Evolutionary conservation across 1,139 yeast species (phyloP).

Genomic region (Waltiozyma sp.): DNA sequence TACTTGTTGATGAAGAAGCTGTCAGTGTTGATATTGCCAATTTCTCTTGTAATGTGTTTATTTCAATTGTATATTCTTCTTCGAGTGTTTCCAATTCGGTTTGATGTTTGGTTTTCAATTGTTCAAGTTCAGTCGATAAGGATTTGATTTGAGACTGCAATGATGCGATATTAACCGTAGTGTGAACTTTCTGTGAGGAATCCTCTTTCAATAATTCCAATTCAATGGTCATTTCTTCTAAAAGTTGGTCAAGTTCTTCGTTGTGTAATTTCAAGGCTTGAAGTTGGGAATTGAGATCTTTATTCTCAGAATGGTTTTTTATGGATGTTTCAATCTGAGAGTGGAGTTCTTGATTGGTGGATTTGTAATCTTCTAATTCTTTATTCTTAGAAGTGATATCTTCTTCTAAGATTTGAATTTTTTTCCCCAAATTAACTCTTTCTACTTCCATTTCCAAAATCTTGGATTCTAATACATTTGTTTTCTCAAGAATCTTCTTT

Average conservation of each 20-base stretch:
- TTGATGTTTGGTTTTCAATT: constrained; percentile 11
- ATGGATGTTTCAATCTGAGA: too few species aligned
- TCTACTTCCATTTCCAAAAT: too few species aligned
- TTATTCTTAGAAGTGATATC: too few species aligned
- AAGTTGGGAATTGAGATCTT: neutral
- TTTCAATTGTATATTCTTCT: constrained; percentile 11
- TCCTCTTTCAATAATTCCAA: neutral
- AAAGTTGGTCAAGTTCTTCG: constrained; percentile 6
- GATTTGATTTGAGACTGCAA: constrained; percentile 17
- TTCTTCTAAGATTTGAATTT: too few species aligned
- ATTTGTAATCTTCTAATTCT: neutral
- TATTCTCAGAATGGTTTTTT: too few species aligned
- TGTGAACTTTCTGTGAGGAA: neutral
- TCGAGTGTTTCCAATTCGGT: constrained; percentile 12
- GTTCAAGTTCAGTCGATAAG: constrained; percentile 13
- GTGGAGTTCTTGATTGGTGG: too few species aligned
- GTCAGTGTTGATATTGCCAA: constrained; percentile 8
- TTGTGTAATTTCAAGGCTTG: neutral
- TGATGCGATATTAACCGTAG: too few species aligned
- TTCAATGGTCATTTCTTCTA: constrained; percentile 1
- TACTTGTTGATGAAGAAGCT: constrained; percentile 2
- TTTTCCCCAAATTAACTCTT: too few species aligned
- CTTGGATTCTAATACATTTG: too few species aligned
- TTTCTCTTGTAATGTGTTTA: constrained; percentile 4
- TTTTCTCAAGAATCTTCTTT: too few species aligned